Conservation (phyloP, 106 monocot genomes). For the Hemerocallis citrina region DNA sequence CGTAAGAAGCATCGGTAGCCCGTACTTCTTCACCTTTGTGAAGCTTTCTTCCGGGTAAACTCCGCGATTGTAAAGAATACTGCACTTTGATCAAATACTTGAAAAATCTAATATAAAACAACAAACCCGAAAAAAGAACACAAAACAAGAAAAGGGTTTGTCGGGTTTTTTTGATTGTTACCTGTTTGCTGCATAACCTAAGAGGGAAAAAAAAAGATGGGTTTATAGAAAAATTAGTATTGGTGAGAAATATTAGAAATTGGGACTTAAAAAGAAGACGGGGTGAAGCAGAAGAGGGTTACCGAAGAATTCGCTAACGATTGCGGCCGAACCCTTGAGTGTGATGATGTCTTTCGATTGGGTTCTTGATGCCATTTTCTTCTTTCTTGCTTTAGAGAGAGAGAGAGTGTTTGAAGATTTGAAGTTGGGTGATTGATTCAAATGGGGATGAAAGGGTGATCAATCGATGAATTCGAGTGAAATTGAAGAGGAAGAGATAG, state of each 20-base stretch:
- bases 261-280: neutral
- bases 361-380: conserved; percentile 71
- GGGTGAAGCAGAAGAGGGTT: neutral
- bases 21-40: conserved; percentile 93
- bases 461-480: neutral
- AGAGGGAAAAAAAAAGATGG: conserved; percentile 7
- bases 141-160: neutral
- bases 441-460: neutral
- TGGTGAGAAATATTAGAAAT: neutral
- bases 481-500: neutral
- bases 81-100: conserved; percentile 13
- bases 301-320: conserved; percentile 99
- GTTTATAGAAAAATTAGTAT: neutral
- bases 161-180: conserved; percentile 10
- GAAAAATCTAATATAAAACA: neutral
- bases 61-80: conserved; percentile 93
- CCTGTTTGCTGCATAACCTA: conserved; percentile 98
- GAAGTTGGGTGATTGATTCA: neutral
- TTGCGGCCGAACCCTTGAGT: conserved; percentile 85
- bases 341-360: conserved; percentile 93
- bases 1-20: conserved; percentile 81
- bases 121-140: neutral
- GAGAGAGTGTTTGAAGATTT: neutral
- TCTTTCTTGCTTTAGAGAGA: neutral
- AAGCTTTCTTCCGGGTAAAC: conserved; percentile 94